A percentile compares a stretch with the other conserved stretches of the same genome.
These are phyloP conservation scores for Termitomyces sp. DNA, from an alignment of 768 basidiomycete species.

Conservation along the genomic window DNA sequence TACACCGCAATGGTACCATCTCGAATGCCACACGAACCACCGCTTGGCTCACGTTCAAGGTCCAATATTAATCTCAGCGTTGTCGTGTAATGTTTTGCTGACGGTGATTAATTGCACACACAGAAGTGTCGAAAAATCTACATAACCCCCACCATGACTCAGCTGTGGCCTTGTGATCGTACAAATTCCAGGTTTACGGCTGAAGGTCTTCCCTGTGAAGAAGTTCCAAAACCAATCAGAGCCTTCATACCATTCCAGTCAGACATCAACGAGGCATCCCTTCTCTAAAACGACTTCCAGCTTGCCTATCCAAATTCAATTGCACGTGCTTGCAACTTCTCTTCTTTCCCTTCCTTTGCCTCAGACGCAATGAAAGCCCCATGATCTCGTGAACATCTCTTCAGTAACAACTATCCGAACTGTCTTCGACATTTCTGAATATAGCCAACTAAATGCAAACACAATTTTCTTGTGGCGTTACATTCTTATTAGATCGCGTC, in stretches of 20 bases:
- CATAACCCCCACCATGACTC: neutral
- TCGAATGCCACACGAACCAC: neutral
- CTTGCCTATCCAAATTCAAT: neutral
- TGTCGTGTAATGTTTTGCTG: neutral
- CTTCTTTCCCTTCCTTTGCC: neutral
- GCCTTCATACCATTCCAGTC: neutral
- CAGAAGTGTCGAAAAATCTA: neutral
- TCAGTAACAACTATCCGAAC: neutral
- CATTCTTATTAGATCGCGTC: neutral
- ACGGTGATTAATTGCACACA: neutral
- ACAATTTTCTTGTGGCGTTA: constrained; percentile 8
- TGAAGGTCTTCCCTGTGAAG: neutral
- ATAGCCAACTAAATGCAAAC: neutral
- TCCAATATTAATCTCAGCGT: neutral
- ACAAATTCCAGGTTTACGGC: neutral
- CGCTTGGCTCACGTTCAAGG: too few species aligned
- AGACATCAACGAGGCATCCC: neutral
- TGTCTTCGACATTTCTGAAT: neutral
- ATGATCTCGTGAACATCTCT: neutral
- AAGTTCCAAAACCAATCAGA: neutral
- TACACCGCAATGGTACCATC: neutral
- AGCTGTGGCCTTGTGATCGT: neutral
- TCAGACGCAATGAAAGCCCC: neutral
- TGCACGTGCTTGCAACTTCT: neutral
- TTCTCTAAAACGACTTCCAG: neutral